Evolutionary conservation across 768 basidiomycete genomes (phyloP), one percentile per base, ranked within the genome.

Genomic region (Neoboletus brunneissimus): DNA sequence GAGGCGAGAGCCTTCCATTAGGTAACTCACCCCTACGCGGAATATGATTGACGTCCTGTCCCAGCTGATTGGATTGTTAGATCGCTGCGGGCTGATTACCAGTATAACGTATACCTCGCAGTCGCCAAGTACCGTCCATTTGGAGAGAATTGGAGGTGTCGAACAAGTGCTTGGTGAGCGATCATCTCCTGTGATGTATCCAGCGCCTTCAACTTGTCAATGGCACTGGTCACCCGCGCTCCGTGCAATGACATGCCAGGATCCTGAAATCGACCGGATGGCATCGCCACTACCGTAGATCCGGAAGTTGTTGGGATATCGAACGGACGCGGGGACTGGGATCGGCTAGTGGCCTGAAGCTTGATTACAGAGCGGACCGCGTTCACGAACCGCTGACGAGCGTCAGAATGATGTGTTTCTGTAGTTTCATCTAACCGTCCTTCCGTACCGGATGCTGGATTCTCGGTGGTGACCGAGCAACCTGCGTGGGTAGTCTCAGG

Each of bases 131-230:
- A 80, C 59, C 75, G 74, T 35, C 81, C 81, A 58, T 80, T 77
- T 4, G 81, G 82, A 15, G 82, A 82, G 64, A 82, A 82, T 57
- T 83, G 80, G 45, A 82, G 64, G 60, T 82, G 80, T 45, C 80
- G 68, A 20, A 82, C 81, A 23, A 83, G 74, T 6, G 81, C 82
- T 43, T 72, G 70, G 52, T 82, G 81, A 20, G 76, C 75, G 22
- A 67, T 72, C 48, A 79, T 61, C 48, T 76, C 77, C 57, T 81
- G 77, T 9, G 74, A 75, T 41, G 71, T 65, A 43, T 66, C 65
- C 56, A 82, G 60, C 41, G 57, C 64, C 63, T 73, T 76, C 53
- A 82, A 56, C 48, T 74, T 77, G 42, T 79, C 76, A 23, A 78
- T 70, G 13, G 80, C 70, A 13, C 61, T 49, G 4, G 75, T 71